phyloP scores from a whole-genome alignment of 129 eudicot species.

The Cynara cardunculus region DNA sequence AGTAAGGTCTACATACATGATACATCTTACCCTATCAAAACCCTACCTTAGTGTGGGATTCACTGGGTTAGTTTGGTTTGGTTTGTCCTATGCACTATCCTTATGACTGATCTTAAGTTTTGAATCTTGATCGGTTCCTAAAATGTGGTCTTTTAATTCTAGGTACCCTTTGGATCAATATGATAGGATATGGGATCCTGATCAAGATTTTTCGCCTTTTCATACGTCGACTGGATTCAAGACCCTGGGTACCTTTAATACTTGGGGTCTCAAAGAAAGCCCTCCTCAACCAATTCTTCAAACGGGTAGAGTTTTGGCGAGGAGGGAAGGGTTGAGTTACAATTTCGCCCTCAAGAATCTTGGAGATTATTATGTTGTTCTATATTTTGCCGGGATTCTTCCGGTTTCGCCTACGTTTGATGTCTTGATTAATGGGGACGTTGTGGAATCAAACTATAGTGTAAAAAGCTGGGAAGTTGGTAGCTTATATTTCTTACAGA shows the following conservation, averaged over 20 bases:
- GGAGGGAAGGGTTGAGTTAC: constrained; percentile 59
- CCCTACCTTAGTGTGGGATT: not conserved
- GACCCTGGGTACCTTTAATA: constrained; percentile 36
- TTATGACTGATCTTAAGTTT: not conserved
- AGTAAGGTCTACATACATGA: too few species aligned
- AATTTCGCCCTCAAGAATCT: constrained; percentile 47
- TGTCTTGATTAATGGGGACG: constrained; percentile 52
- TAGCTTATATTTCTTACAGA: constrained; percentile 38
- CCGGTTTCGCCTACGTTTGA: constrained; percentile 83
- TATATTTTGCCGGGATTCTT: constrained; percentile 86
- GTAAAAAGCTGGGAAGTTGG: constrained; percentile 48
- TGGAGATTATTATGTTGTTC: constrained; percentile 63
- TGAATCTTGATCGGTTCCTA: constrained; percentile 6
- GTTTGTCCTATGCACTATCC: not conserved
- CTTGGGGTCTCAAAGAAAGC: constrained; percentile 41
- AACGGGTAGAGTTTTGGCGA: constrained; percentile 77
- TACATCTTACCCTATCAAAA: not conserved
- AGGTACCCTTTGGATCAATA: constrained; percentile 88
- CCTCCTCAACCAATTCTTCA: constrained; percentile 71
- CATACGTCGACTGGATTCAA: constrained; percentile 64
- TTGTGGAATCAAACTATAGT: constrained; percentile 64
- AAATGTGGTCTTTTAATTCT: constrained; percentile 4
- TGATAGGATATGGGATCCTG: constrained; percentile 93
- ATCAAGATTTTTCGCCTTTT: constrained; percentile 63
- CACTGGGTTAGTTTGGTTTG: not conserved